A percentile compares a stretch with the other conserved stretches of the same genome.
Evolutionary conservation across 2,329 filamentous ascomycete species (phyloP).

Genomic region (Xylaria sp.): DNA sequence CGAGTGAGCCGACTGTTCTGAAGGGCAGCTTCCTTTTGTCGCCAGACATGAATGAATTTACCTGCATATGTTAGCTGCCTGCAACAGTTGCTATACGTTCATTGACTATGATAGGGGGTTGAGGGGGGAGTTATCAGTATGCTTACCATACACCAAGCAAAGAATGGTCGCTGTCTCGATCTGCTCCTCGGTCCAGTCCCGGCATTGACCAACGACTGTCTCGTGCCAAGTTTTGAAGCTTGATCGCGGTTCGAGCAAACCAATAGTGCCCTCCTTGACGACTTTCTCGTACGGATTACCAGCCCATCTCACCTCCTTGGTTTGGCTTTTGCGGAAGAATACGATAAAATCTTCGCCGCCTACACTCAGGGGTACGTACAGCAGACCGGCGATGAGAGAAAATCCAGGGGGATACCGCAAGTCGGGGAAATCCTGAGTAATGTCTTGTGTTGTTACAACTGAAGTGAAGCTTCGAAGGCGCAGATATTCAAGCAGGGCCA

Average conservation of each 20-base stretch:
- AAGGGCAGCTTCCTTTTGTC: conserved; percentile 79
- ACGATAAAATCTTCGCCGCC: conserved; percentile 81
- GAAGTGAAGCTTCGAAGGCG: conserved; percentile 68
- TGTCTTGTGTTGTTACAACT: conserved; percentile 72
- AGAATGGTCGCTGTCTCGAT: conserved; percentile 83
- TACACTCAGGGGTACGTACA: conserved; percentile 74
- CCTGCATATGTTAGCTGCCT: conserved; percentile 31
- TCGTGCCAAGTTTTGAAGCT: conserved; percentile 81
- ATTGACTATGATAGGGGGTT: too few species aligned
- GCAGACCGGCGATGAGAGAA: conserved; percentile 66
- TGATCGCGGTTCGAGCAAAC: conserved; percentile 70
- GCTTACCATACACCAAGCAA: conserved; percentile 76
- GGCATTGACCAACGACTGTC: conserved; percentile 72
- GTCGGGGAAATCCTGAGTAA: conserved; percentile 73
- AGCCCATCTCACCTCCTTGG: conserved; percentile 76
- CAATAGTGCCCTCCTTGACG: conserved; percentile 64
- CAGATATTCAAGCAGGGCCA: conserved; percentile 81
- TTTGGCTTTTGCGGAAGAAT: conserved; percentile 76
- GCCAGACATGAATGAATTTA: conserved; percentile 87
- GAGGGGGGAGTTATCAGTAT: background rate
- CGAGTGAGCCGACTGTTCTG: conserved; percentile 77
- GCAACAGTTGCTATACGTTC: background rate
- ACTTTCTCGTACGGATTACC: conserved; percentile 81
- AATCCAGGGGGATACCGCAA: conserved; percentile 76
- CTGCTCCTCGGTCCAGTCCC: conserved; percentile 85